Evolutionary conservation across 2,329 filamentous ascomycete genomes (phyloP).

Genomic region (Phialocephala sp.): DNA sequence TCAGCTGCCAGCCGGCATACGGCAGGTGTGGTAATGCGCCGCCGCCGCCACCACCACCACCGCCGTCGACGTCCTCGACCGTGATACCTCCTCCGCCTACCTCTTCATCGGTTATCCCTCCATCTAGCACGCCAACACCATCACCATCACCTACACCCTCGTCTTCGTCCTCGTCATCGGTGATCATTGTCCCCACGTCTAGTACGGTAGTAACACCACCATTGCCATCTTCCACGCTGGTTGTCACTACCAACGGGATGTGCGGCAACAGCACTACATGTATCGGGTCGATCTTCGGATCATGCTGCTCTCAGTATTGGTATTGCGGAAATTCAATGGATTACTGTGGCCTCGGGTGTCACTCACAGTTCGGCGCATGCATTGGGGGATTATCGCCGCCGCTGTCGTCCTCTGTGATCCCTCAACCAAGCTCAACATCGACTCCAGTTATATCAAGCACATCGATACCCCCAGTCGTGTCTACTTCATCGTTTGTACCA

Average conservation of each 20-base stretch:
- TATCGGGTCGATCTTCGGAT: slow-evolving; percentile 21
- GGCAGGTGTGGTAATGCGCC: slow-evolving; percentile 12
- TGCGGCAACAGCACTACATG: slow-evolving; percentile 24
- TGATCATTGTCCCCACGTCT: slow-evolving; percentile 6
- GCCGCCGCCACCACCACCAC: not conserved
- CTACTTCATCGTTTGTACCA: not conserved
- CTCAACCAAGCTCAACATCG: not conserved
- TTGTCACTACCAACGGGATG: slow-evolving; percentile 20
- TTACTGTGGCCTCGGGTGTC: slow-evolving; percentile 23
- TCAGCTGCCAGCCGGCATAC: slow-evolving; percentile 13
- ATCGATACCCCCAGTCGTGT: slow-evolving; percentile 7
- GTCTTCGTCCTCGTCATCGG: slow-evolving; percentile 7
- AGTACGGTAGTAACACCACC: slow-evolving; percentile 10
- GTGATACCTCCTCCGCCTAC: slow-evolving; percentile 5
- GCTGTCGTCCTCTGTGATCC: slow-evolving; percentile 1
- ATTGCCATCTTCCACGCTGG: slow-evolving; percentile 13
- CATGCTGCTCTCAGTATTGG: slow-evolving; percentile 24
- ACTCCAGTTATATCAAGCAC: slow-evolving; percentile 1
- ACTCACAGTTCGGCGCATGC: slow-evolving; percentile 14
- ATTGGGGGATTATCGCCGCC: not conserved
- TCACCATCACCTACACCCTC: not conserved
- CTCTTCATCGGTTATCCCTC: not conserved
- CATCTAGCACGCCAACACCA: not conserved
- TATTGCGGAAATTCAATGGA: slow-evolving; percentile 25
- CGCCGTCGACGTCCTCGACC: not conserved